These are phyloP conservation scores for Hypomyces rosellus DNA, from an alignment of 2,329 filamentous ascomycete genomes.

Conservation along the genomic window DNA sequence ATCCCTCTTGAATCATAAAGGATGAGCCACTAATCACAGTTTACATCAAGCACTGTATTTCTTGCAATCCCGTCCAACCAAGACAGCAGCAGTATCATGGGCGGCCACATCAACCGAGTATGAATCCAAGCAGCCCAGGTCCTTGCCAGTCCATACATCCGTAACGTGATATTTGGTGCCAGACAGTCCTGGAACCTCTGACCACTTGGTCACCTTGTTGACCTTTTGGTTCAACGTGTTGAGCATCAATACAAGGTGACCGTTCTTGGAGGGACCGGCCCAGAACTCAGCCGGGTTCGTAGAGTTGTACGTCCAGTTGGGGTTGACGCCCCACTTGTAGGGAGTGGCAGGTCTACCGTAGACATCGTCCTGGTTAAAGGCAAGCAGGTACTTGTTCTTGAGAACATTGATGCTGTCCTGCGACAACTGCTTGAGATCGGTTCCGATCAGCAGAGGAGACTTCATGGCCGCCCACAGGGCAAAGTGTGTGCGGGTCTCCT, in stretches of 20 bases:
- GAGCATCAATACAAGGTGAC: constrained; percentile 42
- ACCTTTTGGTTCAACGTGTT: constrained; percentile 32
- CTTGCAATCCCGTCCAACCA: constrained; percentile 11
- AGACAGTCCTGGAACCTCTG: constrained; percentile 37
- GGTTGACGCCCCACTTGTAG: constrained; percentile 43
- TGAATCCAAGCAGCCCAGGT: constrained; percentile 29
- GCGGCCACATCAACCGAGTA: constrained; percentile 23
- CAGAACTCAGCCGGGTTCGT: constrained; percentile 44
- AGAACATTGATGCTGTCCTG: constrained; percentile 34
- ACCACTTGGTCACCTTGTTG: constrained; percentile 32
- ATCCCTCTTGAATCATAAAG: too few species aligned
- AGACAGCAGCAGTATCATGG: constrained; percentile 30
- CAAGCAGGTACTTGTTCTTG: constrained; percentile 33
- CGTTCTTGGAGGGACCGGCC: constrained; percentile 35
- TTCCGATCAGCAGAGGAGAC: constrained; percentile 43
- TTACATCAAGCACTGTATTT: neutral
- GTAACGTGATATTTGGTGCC: constrained; percentile 31
- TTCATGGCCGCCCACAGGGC: constrained; percentile 47
- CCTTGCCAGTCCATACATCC: constrained; percentile 41
- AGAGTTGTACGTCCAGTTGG: constrained; percentile 43
- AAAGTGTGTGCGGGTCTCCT: constrained; percentile 44
- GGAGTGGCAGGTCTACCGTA: constrained; percentile 37
- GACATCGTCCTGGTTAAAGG: constrained; percentile 41
- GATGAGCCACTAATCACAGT: too few species aligned
- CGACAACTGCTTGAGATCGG: constrained; percentile 31